These are phyloP conservation scores for Suillus ampliporus DNA, from an alignment of 768 basidiomycete species.

Conservation along the genomic window DNA sequence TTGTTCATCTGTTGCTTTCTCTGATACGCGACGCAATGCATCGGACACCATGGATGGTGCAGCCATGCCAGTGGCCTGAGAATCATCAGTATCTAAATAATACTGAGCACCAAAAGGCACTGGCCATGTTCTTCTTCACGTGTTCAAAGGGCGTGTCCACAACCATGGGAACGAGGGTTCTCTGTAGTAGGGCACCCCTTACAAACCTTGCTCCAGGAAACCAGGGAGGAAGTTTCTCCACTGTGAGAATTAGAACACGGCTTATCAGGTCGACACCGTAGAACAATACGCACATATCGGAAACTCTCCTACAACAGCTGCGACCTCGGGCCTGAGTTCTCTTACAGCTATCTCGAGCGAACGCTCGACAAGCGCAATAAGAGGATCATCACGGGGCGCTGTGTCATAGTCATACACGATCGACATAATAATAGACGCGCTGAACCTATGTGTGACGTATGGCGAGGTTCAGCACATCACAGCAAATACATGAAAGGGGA, in stretches of 20 bases:
- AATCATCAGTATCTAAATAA: neutral
- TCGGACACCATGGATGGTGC: slow-evolving; percentile 31
- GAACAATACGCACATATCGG: slow-evolving; percentile 23
- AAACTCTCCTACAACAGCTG: slow-evolving; percentile 20
- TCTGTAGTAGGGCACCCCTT: slow-evolving; percentile 17
- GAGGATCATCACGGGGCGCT: slow-evolving; percentile 24
- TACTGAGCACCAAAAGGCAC: slow-evolving; percentile 6
- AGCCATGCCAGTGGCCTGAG: slow-evolving; percentile 25
- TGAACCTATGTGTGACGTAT: slow-evolving; percentile 17
- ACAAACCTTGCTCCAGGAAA: slow-evolving; percentile 29
- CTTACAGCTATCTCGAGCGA: slow-evolving; percentile 14
- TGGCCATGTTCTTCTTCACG: slow-evolving; percentile 27
- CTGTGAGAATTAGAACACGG: slow-evolving; percentile 7
- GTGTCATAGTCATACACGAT: slow-evolving; percentile 31
- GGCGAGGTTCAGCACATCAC: neutral
- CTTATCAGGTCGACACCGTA: neutral
- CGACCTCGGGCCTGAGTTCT: slow-evolving; percentile 24
- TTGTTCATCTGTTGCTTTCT: slow-evolving; percentile 8
- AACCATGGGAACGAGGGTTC: slow-evolving; percentile 13
- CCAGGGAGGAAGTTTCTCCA: slow-evolving; percentile 28
- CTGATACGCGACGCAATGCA: slow-evolving; percentile 21
- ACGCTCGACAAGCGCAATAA: slow-evolving; percentile 22
- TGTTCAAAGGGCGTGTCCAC: slow-evolving; percentile 30
- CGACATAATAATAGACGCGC: slow-evolving; percentile 28
- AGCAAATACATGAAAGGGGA: neutral